Base-by-base conservation (phyloP, 495 filamentous ascomycete genomes). In the Podospora australis region DNA sequence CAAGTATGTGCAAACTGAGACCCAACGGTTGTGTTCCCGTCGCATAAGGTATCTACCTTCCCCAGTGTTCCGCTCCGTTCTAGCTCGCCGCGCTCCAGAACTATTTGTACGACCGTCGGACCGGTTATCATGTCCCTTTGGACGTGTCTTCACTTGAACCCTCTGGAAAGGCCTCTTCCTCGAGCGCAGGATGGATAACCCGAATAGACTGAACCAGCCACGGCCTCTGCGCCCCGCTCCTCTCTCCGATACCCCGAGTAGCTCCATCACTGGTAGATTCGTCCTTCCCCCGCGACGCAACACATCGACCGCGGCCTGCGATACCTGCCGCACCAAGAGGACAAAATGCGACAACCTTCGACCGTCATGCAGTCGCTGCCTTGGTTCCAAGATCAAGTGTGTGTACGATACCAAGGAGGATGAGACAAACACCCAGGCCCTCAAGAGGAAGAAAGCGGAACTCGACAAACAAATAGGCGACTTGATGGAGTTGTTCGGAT, bases 281-380 rank as follows among this genome's bases (percentile, higher is more conserved):
- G 8, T 13, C n/a, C 21, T 43, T 3, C 20, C 40, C 13, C 40
- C 40, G n/a, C 25, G 22, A 23, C 21, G 40, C 6, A 14, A 10
- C 6, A 13, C 40, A 11, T 2, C 40, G 3, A 23, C 23, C 5
- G 20, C 40, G 10, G 40, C 40, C 21, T 43, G 40, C 40, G 40
- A 26, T 8, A 4, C 17, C 10, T 43, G 40, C 13, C 40, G 40
- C 7, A 23, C 11, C 3, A 43, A 43, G 22, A 43, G 28, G 20
- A 24, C 40, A 28, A 43, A 43, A 24, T 43, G 40, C 23, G 40
- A 43, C 40, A 29, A 24, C 23, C 40, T 14, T 26, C 40, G 40
- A 3, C 40, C 40, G 3, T 28, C 40, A 3, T 43, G 40, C 17
- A 16, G 40, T 1, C 20, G 40, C 10, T 43, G 40, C 23, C 20